phyloP scores from a whole-genome alignment of 768 basidiomycete genomes.

The Russula emetica region DNA sequence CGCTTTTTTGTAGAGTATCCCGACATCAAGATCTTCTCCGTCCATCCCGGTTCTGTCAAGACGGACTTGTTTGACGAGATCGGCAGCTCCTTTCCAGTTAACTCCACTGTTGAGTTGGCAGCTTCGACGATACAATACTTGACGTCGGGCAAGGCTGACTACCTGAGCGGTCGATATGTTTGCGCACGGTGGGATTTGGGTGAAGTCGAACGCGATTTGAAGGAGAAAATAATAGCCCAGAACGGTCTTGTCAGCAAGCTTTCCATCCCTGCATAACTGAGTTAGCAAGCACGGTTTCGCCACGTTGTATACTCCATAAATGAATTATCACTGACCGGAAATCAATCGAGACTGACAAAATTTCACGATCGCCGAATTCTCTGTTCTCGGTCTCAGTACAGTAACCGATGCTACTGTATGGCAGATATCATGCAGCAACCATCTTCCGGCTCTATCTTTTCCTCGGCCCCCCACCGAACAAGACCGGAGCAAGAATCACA shows the following conservation, averaged over 20 bases:
- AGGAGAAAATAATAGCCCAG: slow-evolving; percentile 15
- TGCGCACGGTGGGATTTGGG: slow-evolving; percentile 8
- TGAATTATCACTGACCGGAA: no score
- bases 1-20: slow-evolving; percentile 1
- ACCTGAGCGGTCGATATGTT: slow-evolving; percentile 11
- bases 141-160: slow-evolving; percentile 14
- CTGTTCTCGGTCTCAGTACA: no score
- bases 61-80: neutral
- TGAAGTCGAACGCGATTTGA: slow-evolving; percentile 14
- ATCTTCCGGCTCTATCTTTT: no score
- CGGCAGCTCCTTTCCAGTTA: no score
- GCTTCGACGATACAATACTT: slow-evolving; percentile 10
- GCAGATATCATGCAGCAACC: no score
- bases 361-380: neutral
- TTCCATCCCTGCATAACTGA: neutral
- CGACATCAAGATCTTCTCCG: slow-evolving; percentile 7
- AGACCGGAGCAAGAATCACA: no score
- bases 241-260: slow-evolving; percentile 9
- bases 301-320: no score
- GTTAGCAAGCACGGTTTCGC: no score
- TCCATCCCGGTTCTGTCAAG: neutral
- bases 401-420: no score
- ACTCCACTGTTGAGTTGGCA: neutral
- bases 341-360: neutral
- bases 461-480: no score